These are phyloP conservation scores for Trichomonascaceae sp. DNA, from an alignment of 1,139 yeast species.

Conservation along the genomic window DNA sequence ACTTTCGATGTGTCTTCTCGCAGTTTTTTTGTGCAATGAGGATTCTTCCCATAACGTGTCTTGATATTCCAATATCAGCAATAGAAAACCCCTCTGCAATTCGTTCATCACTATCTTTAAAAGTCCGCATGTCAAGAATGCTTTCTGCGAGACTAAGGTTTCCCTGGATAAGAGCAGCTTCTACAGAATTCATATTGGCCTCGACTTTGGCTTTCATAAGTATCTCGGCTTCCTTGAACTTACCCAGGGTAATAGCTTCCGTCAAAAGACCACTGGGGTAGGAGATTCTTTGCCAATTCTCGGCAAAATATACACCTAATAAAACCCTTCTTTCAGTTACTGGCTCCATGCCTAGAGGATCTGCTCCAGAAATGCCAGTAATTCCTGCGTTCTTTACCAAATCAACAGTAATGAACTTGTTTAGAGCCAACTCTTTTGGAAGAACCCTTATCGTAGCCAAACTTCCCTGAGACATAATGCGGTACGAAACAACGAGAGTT, in stretches of 20 bases:
- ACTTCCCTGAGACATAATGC: not conserved
- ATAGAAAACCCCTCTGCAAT: not conserved
- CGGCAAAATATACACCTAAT: not conserved
- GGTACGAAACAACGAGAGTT: not conserved
- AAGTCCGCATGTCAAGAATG: not conserved
- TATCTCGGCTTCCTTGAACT: not conserved
- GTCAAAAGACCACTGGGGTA: not conserved
- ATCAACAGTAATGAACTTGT: conserved; percentile 14
- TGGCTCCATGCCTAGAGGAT: not conserved
- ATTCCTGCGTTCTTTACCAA: conserved; percentile 11
- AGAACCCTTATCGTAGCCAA: conserved; percentile 1
- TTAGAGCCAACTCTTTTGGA: conserved; percentile 8
- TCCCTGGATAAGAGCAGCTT: not conserved
- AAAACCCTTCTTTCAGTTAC: not conserved
- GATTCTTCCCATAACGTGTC: not conserved
- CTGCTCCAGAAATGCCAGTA: conserved; percentile 4
- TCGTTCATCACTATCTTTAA: not conserved
- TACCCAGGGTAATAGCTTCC: not conserved
- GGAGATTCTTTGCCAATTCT: not conserved
- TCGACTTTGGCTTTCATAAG: not conserved
- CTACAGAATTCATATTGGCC: not conserved
- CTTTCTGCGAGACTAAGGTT: not conserved
- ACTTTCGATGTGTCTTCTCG: not conserved
- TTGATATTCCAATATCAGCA: not conserved
- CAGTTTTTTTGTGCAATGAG: not conserved